A percentile compares a stretch with the other conserved stretches of the same genome.
Evolutionary conservation across 148 eudicot species (phyloP).

Genomic region (Cornus controversa): DNA sequence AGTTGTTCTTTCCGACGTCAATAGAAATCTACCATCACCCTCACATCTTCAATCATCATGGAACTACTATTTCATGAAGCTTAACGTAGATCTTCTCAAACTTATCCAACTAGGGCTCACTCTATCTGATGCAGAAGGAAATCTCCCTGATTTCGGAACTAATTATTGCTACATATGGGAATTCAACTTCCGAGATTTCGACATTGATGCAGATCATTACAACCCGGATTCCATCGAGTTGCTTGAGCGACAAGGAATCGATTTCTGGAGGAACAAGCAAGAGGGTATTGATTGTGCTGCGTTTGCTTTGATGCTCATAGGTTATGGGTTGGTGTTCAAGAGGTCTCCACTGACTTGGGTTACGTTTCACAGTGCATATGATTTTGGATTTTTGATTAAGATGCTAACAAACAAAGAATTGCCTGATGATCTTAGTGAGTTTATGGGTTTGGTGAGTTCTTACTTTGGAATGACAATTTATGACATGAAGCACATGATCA

Average conservation of each 20-base stretch:
- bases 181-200: constrained; percentile 29
- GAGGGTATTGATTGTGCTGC: not conserved
- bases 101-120: constrained; percentile 30
- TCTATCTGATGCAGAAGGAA: constrained; percentile 18
- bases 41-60: not conserved
- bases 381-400: constrained; percentile 20
- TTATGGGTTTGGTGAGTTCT: not conserved
- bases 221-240: constrained; percentile 6
- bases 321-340: constrained; percentile 8
- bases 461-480: constrained; percentile 1
- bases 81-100: constrained; percentile 6
- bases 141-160: constrained; percentile 12
- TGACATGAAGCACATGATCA: constrained; percentile 16
- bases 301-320: constrained; percentile 7
- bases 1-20: not conserved
- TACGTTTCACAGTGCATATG: constrained; percentile 21
- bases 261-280: constrained; percentile 14
- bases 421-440: not conserved
- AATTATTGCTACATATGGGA: constrained; percentile 13
- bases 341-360: constrained; percentile 6
- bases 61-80: not conserved
- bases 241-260: constrained; percentile 22
- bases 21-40: not conserved
- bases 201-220: not conserved
- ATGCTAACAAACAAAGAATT: not conserved